Percentiles rank a stretch among this genome's conserved stretches.
These are phyloP conservation scores for Umbelopsis ramanniana DNA, from an alignment of 192 early-diverging fungal genomes.

Conservation along the genomic window DNA sequence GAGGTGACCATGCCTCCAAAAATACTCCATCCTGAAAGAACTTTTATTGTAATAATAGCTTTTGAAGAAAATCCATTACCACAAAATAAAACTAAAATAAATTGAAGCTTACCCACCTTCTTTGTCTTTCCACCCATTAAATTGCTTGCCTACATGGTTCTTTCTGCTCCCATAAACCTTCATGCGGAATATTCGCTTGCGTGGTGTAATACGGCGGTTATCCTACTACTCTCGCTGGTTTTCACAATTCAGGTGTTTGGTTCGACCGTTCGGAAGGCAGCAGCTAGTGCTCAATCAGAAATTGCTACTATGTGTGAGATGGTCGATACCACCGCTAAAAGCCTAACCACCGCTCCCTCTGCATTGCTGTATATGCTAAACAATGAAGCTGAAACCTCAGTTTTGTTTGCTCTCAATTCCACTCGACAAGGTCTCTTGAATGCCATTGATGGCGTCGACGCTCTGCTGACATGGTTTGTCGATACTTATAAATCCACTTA, in stretches of 20 bases:
- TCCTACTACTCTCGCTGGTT: slow-evolving; percentile 13
- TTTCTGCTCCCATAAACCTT: slow-evolving; percentile 4
- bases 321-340: background rate
- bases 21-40: no score
- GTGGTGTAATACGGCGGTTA: slow-evolving; percentile 18
- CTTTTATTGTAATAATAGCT: no score
- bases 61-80: no score
- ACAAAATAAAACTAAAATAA: no score
- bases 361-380: slow-evolving; percentile 8
- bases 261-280: background rate
- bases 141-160: background rate
- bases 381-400: slow-evolving; percentile 15
- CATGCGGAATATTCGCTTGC: slow-evolving; percentile 18
- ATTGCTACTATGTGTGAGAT: background rate
- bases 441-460: slow-evolving; percentile 25
- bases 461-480: slow-evolving; percentile 27
- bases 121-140: background rate
- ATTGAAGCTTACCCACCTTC: no score
- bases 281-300: background rate
- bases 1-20: no score
- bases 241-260: background rate
- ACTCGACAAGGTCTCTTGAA: slow-evolving; percentile 22
- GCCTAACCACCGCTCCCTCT: background rate
- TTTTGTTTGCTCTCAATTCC: slow-evolving; percentile 11
- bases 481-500: slow-evolving; percentile 38